These are phyloP conservation scores for Phialophora expanda DNA, from an alignment of 2,329 filamentous ascomycete genomes.

Conservation along the genomic window DNA sequence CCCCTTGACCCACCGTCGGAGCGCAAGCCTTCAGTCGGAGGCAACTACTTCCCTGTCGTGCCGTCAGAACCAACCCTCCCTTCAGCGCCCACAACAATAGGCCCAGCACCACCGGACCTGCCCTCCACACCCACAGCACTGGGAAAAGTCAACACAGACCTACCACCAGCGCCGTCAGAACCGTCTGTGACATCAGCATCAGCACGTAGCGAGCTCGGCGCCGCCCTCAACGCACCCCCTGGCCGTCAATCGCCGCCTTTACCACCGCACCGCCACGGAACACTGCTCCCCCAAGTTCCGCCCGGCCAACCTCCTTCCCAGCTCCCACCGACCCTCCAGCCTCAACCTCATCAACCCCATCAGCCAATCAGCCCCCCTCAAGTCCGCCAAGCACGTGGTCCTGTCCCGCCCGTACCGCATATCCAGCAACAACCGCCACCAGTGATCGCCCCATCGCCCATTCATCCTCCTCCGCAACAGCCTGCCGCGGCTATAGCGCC, in stretches of 20 bases:
- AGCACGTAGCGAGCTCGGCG: constrained; percentile 24
- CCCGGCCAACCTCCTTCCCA: constrained; percentile 27
- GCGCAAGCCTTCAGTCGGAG: constrained; percentile 58
- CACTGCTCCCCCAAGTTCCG: constrained; percentile 24
- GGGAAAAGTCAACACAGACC: constrained; percentile 10
- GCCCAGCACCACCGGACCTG: constrained; percentile 38
- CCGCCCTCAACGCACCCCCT: constrained; percentile 22
- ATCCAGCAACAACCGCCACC: constrained; percentile 12
- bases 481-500: constrained; percentile 25
- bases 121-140: constrained; percentile 38
- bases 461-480: constrained; percentile 21
- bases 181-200: constrained; percentile 18
- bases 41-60: constrained; percentile 64
- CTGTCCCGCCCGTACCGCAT: constrained; percentile 29
- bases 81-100: constrained; percentile 38
- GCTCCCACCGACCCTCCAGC: constrained; percentile 40
- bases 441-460: constrained; percentile 25
- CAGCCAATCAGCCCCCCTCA: constrained; percentile 30
- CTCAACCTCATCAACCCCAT: constrained; percentile 28
- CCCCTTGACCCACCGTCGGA: constrained; percentile 55
- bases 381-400: constrained; percentile 29
- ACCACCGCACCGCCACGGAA: constrained; percentile 34
- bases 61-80: constrained; percentile 46
- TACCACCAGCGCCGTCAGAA: constrained; percentile 25
- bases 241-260: constrained; percentile 32